Conservation (phyloP, 495 filamentous ascomycete species). For the Lepraria neglecta region DNA sequence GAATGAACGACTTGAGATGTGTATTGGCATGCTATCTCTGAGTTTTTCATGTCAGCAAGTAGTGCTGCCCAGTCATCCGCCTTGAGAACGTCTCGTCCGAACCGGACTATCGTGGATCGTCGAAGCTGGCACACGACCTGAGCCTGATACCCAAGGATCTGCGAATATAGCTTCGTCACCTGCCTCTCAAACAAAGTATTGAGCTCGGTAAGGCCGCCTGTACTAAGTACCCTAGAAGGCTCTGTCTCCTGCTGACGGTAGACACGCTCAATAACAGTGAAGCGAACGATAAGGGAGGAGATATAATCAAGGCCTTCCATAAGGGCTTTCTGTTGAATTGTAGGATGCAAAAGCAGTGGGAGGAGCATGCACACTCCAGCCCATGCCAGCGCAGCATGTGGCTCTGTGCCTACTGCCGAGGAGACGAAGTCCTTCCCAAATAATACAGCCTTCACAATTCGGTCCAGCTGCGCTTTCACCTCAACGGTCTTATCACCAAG, state of each 20-base stretch:
- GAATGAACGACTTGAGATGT: conserved; percentile 6
- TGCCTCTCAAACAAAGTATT: conserved; percentile 4
- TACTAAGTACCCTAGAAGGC: background rate
- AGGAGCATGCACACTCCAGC: conserved; percentile 26
- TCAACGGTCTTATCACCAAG: conserved; percentile 2
- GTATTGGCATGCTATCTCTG: conserved; percentile 11
- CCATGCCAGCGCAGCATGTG: conserved; percentile 30
- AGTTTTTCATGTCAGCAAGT: conserved; percentile 9
- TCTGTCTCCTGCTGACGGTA: background rate
- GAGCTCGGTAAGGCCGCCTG: background rate
- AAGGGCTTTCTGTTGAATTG: conserved; percentile 11
- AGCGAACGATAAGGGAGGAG: conserved; percentile 14
- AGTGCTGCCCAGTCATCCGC: conserved; percentile 19
- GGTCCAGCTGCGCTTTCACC: conserved; percentile 3
- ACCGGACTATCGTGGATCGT: background rate
- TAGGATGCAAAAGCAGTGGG: conserved; percentile 9
- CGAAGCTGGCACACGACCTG: conserved; percentile 1
- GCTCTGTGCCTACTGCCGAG: conserved; percentile 23
- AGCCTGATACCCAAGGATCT: conserved; percentile 19
- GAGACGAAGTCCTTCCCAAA: conserved; percentile 19
- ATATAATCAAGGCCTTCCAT: conserved; percentile 13
- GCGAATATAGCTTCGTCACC: conserved; percentile 18
- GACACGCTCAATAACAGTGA: conserved; percentile 1
- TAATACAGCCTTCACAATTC: conserved; percentile 16
- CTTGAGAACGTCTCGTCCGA: conserved; percentile 21